Evolutionary conservation across 768 basidiomycete species (phyloP).

Genomic region (Lactarius evosmus): DNA sequence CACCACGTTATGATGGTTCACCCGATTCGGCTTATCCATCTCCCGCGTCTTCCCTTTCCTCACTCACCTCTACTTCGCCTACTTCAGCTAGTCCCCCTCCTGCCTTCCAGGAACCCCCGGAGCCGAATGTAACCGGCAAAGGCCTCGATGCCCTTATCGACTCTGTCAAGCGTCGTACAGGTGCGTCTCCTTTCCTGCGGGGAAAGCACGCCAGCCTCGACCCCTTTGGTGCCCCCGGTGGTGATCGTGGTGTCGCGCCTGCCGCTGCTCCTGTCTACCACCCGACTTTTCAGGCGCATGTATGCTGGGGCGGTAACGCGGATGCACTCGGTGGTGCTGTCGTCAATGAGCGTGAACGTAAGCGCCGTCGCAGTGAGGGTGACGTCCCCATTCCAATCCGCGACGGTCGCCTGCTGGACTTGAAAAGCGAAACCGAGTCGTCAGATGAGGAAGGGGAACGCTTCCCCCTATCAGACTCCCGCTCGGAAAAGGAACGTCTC

Average conservation of each 20-base stretch:
- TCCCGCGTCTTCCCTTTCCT: conserved; percentile 25
- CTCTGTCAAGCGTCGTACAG: conserved; percentile 47
- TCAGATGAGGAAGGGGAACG: conserved; percentile 21
- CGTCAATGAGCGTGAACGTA: conserved; percentile 15
- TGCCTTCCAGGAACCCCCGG: conserved; percentile 36
- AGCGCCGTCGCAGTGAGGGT: conserved; percentile 20
- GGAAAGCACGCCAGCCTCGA: conserved; percentile 51
- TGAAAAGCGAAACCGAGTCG: conserved; percentile 17
- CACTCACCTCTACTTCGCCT: conserved; percentile 21
- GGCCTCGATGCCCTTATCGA: conserved; percentile 50
- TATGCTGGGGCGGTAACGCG: conserved; percentile 28
- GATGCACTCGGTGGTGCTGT: conserved; percentile 6
- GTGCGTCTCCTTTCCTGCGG: conserved; percentile 47
- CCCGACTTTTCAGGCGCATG: conserved; percentile 35
- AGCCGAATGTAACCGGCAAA: conserved; percentile 46
- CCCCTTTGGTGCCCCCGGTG: conserved; percentile 43
- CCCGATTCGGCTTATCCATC: conserved; percentile 28
- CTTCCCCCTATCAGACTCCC: conserved; percentile 26
- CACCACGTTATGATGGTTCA: conserved; percentile 25
- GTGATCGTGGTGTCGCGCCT: conserved; percentile 35
- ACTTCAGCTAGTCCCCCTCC: conserved; percentile 24
- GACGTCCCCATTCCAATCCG: conserved; percentile 11
- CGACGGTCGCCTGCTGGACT: conserved; percentile 9
- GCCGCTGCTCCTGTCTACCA: conserved; percentile 29
- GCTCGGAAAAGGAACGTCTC: conserved; percentile 22